phyloP scores from a whole-genome alignment of 192 early-diverging fungal species.

The Podila epicladia region DNA sequence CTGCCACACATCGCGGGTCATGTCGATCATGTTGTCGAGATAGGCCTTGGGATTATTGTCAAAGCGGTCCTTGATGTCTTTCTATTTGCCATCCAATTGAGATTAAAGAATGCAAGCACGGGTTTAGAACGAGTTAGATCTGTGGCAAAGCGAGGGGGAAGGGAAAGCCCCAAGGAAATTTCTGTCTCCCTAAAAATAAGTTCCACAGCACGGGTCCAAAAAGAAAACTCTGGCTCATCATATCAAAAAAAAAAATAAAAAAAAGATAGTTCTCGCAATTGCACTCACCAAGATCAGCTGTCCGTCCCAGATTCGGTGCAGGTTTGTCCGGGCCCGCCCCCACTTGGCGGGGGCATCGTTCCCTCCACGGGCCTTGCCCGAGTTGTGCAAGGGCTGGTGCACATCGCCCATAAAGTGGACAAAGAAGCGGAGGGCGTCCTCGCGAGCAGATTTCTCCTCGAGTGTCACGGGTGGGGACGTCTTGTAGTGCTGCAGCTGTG shows the following conservation, averaged over 20 bases:
- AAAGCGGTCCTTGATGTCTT: slow-evolving; percentile 46
- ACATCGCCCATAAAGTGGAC: slow-evolving; percentile 63
- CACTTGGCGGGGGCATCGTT: slow-evolving; percentile 39
- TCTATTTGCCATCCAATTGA: slow-evolving; percentile 15
- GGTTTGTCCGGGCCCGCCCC: slow-evolving; percentile 38
- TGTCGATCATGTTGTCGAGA: slow-evolving; percentile 42
- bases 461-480: slow-evolving; percentile 12
- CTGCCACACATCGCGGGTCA: slow-evolving; percentile 30
- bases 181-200: too few relatives aligned
- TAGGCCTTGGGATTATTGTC: slow-evolving; percentile 48
- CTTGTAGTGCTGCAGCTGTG: slow-evolving; percentile 32
- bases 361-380: slow-evolving; percentile 37
- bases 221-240: neutral
- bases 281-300: slow-evolving; percentile 42
- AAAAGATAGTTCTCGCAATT: neutral
- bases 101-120: neutral
- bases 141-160: neutral
- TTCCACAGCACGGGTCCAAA: neutral
- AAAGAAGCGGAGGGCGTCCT: slow-evolving; percentile 56
- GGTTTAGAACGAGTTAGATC: neutral
- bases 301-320: slow-evolving; percentile 54
- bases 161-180: neutral
- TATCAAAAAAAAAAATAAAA: too few relatives aligned
- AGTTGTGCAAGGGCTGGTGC: slow-evolving; percentile 56
- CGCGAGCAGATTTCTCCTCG: slow-evolving; percentile 19